Base-by-base conservation (phyloP, 202 grass and related monocot species). In the Carex arenaria region DNA sequence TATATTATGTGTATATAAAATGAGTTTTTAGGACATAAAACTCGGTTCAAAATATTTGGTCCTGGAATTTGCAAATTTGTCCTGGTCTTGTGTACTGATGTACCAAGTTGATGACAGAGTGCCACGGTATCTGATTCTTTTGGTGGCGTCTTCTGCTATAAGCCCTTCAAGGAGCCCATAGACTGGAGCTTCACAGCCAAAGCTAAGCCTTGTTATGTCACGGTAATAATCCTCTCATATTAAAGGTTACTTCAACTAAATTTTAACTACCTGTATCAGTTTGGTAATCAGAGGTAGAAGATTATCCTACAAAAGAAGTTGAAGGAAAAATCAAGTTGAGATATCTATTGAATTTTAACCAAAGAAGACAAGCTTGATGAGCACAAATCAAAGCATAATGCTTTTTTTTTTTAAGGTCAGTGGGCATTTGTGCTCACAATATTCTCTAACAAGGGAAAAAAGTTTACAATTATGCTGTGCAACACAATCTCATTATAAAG, bases 131-230 rank as follows among this genome's bases (percentile, higher is more conserved):
- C 71, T 86, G 92, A 94, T 87, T 98, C 95, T 55, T 85, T 98
- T 71, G 84, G 89, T 79, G 95, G 92, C 23, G 64, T 94, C 72
- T 98, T 98, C 66, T 94, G 90, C 45, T 94, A 93, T 89, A 98
- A 98, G 84, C 95, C 95, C 63, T 94, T 94, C 8, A 86, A 90
- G 81, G 90, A 87, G 69, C 87, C 90, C 85, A 86, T 98, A 54
- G 95, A 98, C 83, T 98, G 95, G 95, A 98, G 90, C 89, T 94
- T 98, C 79, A 89, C 85, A 85, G 95, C 95, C 72, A 94, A 90
- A 93, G 92, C 92, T 84, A 93, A 92, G 71, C 95, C 95, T 84
- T 98, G 92, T 86, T 98, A 95, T 87, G 89, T 98, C 81, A 98
- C 90, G 84, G 95, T 98, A 90, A 87, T 87, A 38, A 77, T 72